Base-by-base conservation (phyloP, 83 land plant genomes). In the Diphasiastrum complanatum region DNA sequence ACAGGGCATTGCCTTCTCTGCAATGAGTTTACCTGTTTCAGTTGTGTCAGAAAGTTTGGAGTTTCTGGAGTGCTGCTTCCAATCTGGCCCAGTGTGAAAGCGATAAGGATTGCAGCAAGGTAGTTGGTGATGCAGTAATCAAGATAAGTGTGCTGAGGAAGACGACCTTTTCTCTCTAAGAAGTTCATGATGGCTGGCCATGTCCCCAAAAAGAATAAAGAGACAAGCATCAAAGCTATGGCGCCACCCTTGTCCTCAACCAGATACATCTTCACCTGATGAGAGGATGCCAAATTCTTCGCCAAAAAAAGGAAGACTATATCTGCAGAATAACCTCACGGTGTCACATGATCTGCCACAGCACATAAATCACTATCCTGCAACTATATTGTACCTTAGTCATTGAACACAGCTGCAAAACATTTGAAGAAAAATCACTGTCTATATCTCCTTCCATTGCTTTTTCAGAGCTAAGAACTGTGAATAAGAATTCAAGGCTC, bases 141-240 rank as follows among this genome's bases (percentile, higher is more conserved):
- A 5, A 92, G 80, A 64, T 92, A 92, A 19, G 91, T 92, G 66
- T 92, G 98, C 67, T 89, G 91, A 24, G 95, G 91, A 43, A 85
- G 81, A 14, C 96, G 91, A 5, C 98, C 98, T 14, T 88, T 54
- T 30, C 91, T 62, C 70, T 92, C 98, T 62, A 92, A 53, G 8
- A 85, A 75, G 18, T 87, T 88, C 71, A 92, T 20, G 36, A 88
- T 40, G 22, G 96, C 98, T 60, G 98, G 98, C 98, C 98, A 92
- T 55, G 98, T 92, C 20, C 98, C 98, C 79, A 92, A 71, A 46
- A 92, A 88, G 51, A 76, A 69, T 5, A 92, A 82, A 22, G 98
- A 74, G 5, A 81, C 78, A 36, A 92, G 63, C 98, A 92, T 92
- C 67, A 90, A 69, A 11, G 77, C 98, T 59, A 92, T 92, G 54